Evolutionary conservation across 2,329 filamentous ascomycete genomes (phyloP).

Genomic region (Bertia moriformis): DNA sequence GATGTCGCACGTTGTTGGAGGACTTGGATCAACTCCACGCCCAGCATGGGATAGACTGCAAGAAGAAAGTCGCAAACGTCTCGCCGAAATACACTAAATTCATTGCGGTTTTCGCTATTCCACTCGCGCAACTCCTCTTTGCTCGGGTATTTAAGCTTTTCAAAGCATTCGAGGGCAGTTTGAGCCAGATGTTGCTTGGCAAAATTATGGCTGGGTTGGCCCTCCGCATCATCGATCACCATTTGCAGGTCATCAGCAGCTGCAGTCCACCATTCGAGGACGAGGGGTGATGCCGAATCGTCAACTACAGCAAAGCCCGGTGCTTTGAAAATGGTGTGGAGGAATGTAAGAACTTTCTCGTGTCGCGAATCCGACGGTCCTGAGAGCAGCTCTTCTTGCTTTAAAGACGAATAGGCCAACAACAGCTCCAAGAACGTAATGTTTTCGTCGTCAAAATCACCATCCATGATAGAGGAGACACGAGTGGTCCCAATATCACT

Average conservation of each 20-base stretch:
- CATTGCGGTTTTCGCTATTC: slow-evolving; percentile 22
- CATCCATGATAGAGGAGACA: slow-evolving; percentile 14
- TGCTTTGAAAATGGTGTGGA: slow-evolving; percentile 20
- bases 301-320: slow-evolving; percentile 23
- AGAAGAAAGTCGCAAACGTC: slow-evolving; percentile 27
- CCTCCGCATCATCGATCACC: neutral
- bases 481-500: slow-evolving; percentile 15
- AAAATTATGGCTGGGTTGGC: slow-evolving; percentile 10
- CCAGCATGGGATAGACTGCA: slow-evolving; percentile 23
- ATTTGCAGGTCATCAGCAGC: slow-evolving; percentile 15
- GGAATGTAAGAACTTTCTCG: slow-evolving; percentile 15
- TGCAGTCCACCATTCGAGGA: slow-evolving; percentile 24
- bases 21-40: slow-evolving; percentile 21
- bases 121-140: slow-evolving; percentile 17
- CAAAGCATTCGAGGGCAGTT: slow-evolving; percentile 22
- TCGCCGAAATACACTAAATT: slow-evolving; percentile 24
- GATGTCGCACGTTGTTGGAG: slow-evolving; percentile 19
- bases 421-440: slow-evolving; percentile 22
- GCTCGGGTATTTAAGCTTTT: slow-evolving; percentile 21
- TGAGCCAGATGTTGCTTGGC: slow-evolving; percentile 20
- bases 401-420: slow-evolving; percentile 16
- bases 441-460: slow-evolving; percentile 18
- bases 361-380: slow-evolving; percentile 14
- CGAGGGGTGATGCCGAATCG: slow-evolving; percentile 16
- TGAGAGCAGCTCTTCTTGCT: slow-evolving; percentile 14